These are phyloP conservation scores for Lachnellula cervina DNA, from an alignment of 2,329 filamentous ascomycete genomes.

Conservation along the genomic window DNA sequence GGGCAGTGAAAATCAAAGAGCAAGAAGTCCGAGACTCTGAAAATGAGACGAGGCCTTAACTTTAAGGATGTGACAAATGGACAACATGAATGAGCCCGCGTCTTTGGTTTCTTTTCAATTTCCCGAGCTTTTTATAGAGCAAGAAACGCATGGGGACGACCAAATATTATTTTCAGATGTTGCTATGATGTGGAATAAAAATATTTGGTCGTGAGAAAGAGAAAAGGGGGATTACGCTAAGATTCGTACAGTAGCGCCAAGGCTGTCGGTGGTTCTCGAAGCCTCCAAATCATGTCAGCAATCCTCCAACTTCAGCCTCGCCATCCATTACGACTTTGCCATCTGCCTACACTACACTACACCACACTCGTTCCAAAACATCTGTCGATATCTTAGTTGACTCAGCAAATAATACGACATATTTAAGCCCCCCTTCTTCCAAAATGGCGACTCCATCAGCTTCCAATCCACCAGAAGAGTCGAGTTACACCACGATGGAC, in stretches of 20 bases:
- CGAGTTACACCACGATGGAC: constrained; percentile 68
- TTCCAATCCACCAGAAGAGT: constrained; percentile 37
- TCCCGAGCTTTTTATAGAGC: no score
- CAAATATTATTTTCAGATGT: no score
- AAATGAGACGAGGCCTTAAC: no score
- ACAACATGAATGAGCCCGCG: no score
- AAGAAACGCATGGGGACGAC: no score
- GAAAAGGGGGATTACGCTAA: background rate
- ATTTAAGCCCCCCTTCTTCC: constrained; percentile 11
- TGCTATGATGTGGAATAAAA: no score
- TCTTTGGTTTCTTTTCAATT: no score
- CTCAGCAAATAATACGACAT: constrained; percentile 4
- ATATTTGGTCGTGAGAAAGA: no score
- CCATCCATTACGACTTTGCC: constrained; percentile 17
- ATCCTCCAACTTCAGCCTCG: constrained; percentile 21
- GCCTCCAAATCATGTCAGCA: constrained; percentile 13
- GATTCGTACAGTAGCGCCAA: background rate
- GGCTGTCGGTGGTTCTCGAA: constrained; percentile 19
- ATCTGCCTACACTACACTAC: constrained; percentile 13
- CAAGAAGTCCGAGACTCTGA: no score
- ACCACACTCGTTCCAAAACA: background rate
- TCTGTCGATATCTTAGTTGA: background rate
- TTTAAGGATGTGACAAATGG: no score
- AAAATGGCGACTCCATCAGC: constrained; percentile 50
- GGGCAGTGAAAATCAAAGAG: no score